phyloP scores from a whole-genome alignment of 2,329 filamentous ascomycete species.

The Paracamarosporium sp. region DNA sequence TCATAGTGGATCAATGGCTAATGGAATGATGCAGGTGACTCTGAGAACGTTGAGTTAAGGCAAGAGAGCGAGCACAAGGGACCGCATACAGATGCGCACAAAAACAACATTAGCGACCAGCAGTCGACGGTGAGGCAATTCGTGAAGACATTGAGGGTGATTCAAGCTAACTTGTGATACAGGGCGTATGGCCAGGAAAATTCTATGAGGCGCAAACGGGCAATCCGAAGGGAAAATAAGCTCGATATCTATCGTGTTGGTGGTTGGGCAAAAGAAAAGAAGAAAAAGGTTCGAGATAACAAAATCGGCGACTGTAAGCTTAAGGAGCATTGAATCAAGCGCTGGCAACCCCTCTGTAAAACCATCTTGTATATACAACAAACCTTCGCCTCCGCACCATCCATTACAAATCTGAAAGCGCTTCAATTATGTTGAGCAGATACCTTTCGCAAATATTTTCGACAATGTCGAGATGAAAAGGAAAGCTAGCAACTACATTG shows the following conservation, averaged over 20 bases:
- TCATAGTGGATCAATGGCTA: not conserved
- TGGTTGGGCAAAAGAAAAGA: not conserved
- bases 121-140: constrained; percentile 29
- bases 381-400: not conserved
- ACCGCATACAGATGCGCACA: constrained; percentile 34
- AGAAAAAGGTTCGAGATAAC: not conserved
- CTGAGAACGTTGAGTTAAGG: constrained; percentile 29
- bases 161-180: constrained; percentile 7
- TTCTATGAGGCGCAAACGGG: constrained; percentile 41
- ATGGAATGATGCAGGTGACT: constrained; percentile 23
- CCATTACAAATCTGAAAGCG: not conserved
- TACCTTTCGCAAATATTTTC: too few relatives aligned
- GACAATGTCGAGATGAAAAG: too few relatives aligned
- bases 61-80: constrained; percentile 33
- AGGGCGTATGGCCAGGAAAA: constrained; percentile 35
- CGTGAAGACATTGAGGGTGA: not conserved
- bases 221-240: constrained; percentile 44
- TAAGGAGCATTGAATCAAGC: not conserved
- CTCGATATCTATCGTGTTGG: not conserved
- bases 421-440: too few relatives aligned
- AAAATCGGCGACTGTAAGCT: too few relatives aligned
- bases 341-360: not conserved
- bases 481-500: too few relatives aligned
- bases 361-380: constrained; percentile 1
- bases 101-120: constrained; percentile 32